Percentiles rank a stretch among this genome's conserved stretches.
These are phyloP conservation scores for Oryza punctata DNA, from an alignment of 176 grass and related monocot genomes.

Conservation along the genomic window DNA sequence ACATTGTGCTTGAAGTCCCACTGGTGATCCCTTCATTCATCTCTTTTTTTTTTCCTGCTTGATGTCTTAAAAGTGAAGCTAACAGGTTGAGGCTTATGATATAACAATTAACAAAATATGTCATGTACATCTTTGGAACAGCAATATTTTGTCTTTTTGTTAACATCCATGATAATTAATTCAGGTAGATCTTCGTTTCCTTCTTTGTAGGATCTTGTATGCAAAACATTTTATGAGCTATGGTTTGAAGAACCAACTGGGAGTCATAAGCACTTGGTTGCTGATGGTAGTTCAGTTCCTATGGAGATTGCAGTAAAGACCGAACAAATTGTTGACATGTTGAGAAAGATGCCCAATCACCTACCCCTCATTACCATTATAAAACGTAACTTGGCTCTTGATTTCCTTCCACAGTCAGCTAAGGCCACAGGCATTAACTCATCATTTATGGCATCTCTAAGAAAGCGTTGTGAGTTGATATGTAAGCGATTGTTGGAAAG, in stretches of 20 bases:
- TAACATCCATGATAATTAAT: slow-evolving; percentile 15
- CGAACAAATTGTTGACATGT: slow-evolving; percentile 99
- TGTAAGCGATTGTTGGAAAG: slow-evolving; percentile 93
- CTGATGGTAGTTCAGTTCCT: slow-evolving; percentile 97
- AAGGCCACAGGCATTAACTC: slow-evolving; percentile 81
- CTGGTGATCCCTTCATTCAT: not conserved
- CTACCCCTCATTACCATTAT: slow-evolving; percentile 90
- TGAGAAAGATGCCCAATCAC: slow-evolving; percentile 94
- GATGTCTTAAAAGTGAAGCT: slow-evolving; percentile 12
- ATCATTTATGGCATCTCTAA: slow-evolving; percentile 63
- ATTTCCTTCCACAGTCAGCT: slow-evolving; percentile 97
- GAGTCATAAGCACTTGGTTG: slow-evolving; percentile 88
- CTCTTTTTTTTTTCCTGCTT: slow-evolving; percentile 6
- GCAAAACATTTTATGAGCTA: slow-evolving; percentile 98
- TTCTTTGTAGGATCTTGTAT: slow-evolving; percentile 80
- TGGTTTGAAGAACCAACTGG: slow-evolving; percentile 97
- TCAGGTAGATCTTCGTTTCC: slow-evolving; percentile 30
- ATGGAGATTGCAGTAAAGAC: slow-evolving; percentile 95
- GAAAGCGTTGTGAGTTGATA: slow-evolving; percentile 86
- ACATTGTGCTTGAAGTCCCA: not conserved
- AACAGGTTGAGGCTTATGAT: slow-evolving; percentile 8
- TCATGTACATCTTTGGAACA: slow-evolving; percentile 34
- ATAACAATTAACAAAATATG: slow-evolving; percentile 11
- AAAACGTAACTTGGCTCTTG: slow-evolving; percentile 80
- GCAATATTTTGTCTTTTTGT: slow-evolving; percentile 23